phyloP scores from a whole-genome alignment of 495 filamentous ascomycete species.

The Penicillium waksmanii region DNA sequence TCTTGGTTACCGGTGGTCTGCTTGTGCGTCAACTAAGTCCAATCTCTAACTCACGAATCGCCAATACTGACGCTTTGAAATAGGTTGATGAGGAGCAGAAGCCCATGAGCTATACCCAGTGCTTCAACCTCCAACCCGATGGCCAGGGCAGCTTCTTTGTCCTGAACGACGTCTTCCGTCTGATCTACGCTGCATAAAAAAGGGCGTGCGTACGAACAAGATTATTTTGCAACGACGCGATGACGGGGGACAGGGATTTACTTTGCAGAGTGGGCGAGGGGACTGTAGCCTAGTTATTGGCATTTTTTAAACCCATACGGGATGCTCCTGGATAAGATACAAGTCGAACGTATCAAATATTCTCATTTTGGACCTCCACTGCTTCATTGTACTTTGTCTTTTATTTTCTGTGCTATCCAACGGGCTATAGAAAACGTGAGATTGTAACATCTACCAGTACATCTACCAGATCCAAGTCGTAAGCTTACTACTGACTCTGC shows the following conservation, averaged over 20 bases:
- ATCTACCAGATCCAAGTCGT: neutral
- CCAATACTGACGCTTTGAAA: slow-evolving; percentile 5
- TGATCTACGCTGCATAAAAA: slow-evolving; percentile 61
- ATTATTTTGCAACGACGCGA: slow-evolving; percentile 26
- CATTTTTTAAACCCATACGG: too few relatives aligned
- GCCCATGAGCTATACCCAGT: slow-evolving; percentile 84
- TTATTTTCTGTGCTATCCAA: neutral
- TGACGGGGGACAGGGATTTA: slow-evolving; percentile 18
- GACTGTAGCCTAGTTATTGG: neutral
- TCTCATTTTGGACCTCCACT: slow-evolving; percentile 10
- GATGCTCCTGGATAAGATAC: neutral
- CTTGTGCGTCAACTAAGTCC: slow-evolving; percentile 56
- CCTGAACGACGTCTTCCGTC: slow-evolving; percentile 89
- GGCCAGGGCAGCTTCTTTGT: slow-evolving; percentile 74
- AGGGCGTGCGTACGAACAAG: neutral
- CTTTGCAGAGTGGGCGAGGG: slow-evolving; percentile 10
- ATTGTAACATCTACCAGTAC: neutral
- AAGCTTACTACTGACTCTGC: slow-evolving; percentile 31
- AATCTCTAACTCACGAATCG: neutral
- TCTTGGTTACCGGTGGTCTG: slow-evolving; percentile 83
- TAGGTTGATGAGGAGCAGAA: slow-evolving; percentile 81
- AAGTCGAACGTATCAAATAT: slow-evolving; percentile 1
- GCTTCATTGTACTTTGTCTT: slow-evolving; percentile 6
- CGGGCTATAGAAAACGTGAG: too few relatives aligned
- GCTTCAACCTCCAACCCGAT: slow-evolving; percentile 79